Conservation (phyloP, 2,329 filamentous ascomycete genomes). For the Cytospora piceae region DNA sequence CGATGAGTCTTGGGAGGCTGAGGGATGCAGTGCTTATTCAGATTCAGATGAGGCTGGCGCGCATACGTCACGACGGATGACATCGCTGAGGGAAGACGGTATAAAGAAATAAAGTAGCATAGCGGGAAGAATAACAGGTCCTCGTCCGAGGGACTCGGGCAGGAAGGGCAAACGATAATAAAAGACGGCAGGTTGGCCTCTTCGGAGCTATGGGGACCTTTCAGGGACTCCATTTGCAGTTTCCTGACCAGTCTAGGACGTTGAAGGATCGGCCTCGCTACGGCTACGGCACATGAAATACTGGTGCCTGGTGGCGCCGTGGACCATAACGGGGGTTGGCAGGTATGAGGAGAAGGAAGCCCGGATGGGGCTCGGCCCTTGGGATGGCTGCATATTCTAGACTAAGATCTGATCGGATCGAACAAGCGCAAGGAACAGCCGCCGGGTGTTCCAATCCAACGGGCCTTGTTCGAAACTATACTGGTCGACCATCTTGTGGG, state of each 20-base stretch:
- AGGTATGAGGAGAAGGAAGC: slow-evolving; percentile 10
- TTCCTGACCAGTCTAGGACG: slow-evolving; percentile 18
- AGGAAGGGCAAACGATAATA: background rate
- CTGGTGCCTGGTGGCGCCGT: slow-evolving; percentile 27
- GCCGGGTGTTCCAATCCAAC: background rate
- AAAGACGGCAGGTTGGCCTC: background rate
- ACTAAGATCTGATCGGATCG: slow-evolving; percentile 21
- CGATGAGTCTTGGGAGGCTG: slow-evolving; percentile 12
- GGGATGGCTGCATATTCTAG: slow-evolving; percentile 20
- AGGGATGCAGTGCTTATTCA: slow-evolving; percentile 17
- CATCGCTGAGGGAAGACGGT: slow-evolving; percentile 13
- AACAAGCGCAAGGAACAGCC: slow-evolving; percentile 7
- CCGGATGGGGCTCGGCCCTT: slow-evolving; percentile 28
- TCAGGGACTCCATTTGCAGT: slow-evolving; percentile 17
- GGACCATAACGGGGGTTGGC: background rate
- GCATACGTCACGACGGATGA: slow-evolving; percentile 6
- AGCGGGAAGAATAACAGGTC: slow-evolving; percentile 2
- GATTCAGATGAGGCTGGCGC: slow-evolving; percentile 21
- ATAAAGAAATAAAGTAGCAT: slow-evolving; percentile 2
- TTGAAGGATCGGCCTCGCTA: slow-evolving; percentile 30
- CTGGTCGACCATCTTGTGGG: background rate
- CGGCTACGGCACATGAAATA: slow-evolving; percentile 26
- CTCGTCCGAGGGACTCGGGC: slow-evolving; percentile 10
- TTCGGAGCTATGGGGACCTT: slow-evolving; percentile 6
- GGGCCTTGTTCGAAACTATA: background rate